Percentiles rank a stretch among this genome's conserved stretches.
These are phyloP conservation scores for Telfairia occidentalis DNA, from an alignment of 331 rosid genomes.

Conservation along the genomic window DNA sequence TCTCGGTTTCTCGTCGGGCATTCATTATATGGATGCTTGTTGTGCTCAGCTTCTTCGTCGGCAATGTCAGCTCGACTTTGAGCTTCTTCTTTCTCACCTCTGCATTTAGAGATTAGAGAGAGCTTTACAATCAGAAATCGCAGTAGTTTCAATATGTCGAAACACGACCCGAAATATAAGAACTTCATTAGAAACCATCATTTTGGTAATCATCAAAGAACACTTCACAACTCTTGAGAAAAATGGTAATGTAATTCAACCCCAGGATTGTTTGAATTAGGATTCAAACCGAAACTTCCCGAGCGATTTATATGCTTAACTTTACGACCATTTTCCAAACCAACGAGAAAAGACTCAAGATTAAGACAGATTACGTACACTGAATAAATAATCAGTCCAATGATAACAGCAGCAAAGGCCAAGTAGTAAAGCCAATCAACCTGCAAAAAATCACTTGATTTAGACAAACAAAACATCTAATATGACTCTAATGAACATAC, in stretches of 20 bases:
- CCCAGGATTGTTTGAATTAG: background rate
- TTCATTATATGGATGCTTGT: slow-evolving; percentile 1
- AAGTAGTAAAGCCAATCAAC: slow-evolving; percentile 70
- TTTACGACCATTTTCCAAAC: background rate
- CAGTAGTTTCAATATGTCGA: background rate
- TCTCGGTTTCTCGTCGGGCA: background rate
- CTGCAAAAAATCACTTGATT: slow-evolving; percentile 19
- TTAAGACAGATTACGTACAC: background rate
- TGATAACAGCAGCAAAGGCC: slow-evolving; percentile 36
- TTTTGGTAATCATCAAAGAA: background rate
- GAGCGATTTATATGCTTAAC: background rate
- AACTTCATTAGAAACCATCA: background rate
- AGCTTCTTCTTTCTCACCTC: slow-evolving; percentile 11
- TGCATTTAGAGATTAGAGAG: background rate
- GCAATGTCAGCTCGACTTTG: background rate
- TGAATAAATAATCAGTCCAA: slow-evolving; percentile 56
- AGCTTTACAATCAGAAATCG: background rate
- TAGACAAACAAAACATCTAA: background rate
- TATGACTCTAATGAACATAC: background rate
- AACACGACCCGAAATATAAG: background rate
- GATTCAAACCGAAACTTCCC: background rate
- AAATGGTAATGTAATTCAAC: background rate
- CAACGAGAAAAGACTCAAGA: background rate
- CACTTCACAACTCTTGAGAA: background rate
- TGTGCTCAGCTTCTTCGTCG: background rate